phyloP scores from a whole-genome alignment of 768 basidiomycete species.

The Pluteus cervinus region DNA sequence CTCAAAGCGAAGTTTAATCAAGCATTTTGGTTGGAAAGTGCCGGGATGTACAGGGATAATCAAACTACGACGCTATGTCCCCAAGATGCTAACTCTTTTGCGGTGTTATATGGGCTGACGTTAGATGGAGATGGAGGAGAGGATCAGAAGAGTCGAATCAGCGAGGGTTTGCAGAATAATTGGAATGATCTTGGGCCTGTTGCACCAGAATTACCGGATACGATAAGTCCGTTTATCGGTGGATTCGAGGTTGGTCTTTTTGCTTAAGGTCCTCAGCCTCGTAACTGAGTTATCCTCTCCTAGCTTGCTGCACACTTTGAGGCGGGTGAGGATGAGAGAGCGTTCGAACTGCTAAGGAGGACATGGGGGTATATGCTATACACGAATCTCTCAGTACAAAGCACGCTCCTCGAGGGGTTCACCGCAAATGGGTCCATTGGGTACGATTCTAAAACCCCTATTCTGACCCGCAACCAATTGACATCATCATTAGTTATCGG shows the following conservation, averaged over 20 bases:
- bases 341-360: slow-evolving; percentile 45
- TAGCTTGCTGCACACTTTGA: slow-evolving; percentile 56
- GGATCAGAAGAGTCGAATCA: slow-evolving; percentile 34
- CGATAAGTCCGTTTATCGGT: slow-evolving; percentile 53
- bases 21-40: slow-evolving; percentile 42
- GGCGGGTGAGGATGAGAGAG: slow-evolving; percentile 42
- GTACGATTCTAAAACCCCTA: slow-evolving; percentile 17
- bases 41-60: slow-evolving; percentile 51
- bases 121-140: too few relatives aligned
- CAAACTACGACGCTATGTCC: slow-evolving; percentile 44
- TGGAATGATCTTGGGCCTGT: slow-evolving; percentile 50
- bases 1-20: slow-evolving; percentile 45
- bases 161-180: slow-evolving; percentile 40
- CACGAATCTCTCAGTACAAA: slow-evolving; percentile 49
- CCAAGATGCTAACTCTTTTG: slow-evolving; percentile 54
- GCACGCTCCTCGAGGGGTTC: slow-evolving; percentile 53
- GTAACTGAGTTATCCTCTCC: background rate
- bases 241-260: slow-evolving; percentile 43
- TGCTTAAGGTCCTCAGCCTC: background rate
- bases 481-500: slow-evolving; percentile 34
- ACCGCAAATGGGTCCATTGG: slow-evolving; percentile 50
- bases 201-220: slow-evolving; percentile 51
- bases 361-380: slow-evolving; percentile 60
- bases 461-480: background rate
- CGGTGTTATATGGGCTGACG: slow-evolving; percentile 48